Evolutionary conservation across 352 stramenopile genomes (phyloP), one percentile per base, ranked within the genome.

Genomic region (Lagenidium giganteum): DNA sequence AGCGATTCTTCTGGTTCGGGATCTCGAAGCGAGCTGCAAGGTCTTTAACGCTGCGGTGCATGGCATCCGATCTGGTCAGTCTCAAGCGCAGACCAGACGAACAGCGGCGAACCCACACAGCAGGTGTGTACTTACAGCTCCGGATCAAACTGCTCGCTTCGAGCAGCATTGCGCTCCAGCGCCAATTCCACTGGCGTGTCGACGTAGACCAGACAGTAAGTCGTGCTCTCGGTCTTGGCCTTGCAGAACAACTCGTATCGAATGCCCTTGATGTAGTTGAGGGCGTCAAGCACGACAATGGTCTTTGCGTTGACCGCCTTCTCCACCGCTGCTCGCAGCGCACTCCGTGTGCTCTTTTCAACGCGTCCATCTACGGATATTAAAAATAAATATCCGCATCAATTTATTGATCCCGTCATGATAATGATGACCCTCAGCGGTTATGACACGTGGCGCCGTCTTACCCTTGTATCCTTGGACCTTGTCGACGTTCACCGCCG

Each of bases 221-320:
- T 85, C 43, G 93, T 90, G 58, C 70, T 87, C 50, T 90, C 76
- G 20, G 89, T 83, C 33, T 95, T 96, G 4, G 87, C 88, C 36
- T 96, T 89, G 69, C 93, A 98, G 59, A 96, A 96, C 24, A 98
- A 69, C 61, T 98, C 90, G 63, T 98, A 98, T 35, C 91, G 71
- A 67, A 88, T 96, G 39, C 93, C 93, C 54, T 98, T 97, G 58
- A 96, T 97, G 55, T 97, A 96, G 61, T 97, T 97, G 25, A 97
- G 57, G 13, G 87, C 91, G 66, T 98, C 92, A 40, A 97, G 64
- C 63, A 98, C 81, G 3, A 97, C 85, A 30, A 98, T 71, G 8
- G 67, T 84, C 38, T 73, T 66, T 11, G 44, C 36, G 16, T 67
- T 88, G 29, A 94, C 54, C 14, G 58, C 50, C 20, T 70, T 72